Conservation (phyloP, 495 filamentous ascomycete genomes). For the Neurospora discreta region DNA sequence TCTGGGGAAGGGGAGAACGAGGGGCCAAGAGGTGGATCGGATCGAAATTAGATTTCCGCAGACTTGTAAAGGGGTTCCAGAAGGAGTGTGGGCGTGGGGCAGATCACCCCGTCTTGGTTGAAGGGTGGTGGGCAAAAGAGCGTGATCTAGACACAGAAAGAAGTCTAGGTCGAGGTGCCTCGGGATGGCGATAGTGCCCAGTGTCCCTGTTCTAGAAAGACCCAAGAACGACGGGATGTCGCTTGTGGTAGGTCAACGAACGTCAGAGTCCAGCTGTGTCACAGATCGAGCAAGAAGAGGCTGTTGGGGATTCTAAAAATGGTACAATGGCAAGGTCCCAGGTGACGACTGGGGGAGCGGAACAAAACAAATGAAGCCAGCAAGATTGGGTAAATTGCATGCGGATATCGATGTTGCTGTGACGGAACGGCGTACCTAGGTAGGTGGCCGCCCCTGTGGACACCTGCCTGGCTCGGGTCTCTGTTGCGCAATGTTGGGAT, state of each 20-base stretch:
- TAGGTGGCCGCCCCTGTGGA: background rate
- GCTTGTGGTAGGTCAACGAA: background rate
- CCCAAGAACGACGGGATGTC: background rate
- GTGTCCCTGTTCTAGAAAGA: background rate
- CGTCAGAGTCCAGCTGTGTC: background rate
- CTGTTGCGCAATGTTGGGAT: background rate
- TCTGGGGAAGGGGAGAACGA: background rate
- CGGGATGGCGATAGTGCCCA: background rate
- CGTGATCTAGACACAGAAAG: background rate
- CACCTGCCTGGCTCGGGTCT: background rate
- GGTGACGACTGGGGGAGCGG: background rate
- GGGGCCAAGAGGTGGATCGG: background rate
- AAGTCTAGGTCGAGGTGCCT: background rate
- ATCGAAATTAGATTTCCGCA: background rate
- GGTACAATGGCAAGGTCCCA: background rate
- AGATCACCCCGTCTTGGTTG: background rate
- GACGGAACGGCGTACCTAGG: background rate
- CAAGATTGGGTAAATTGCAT: background rate
- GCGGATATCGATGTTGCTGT: background rate
- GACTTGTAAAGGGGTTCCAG: background rate
- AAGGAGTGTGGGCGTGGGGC: background rate
- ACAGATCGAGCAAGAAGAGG: background rate
- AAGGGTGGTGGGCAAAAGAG: background rate
- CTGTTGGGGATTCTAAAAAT: background rate
- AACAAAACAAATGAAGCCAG: background rate